phyloP scores from a whole-genome alignment of 495 filamentous ascomycete species.

The Aspergillus taichungensis region DNA sequence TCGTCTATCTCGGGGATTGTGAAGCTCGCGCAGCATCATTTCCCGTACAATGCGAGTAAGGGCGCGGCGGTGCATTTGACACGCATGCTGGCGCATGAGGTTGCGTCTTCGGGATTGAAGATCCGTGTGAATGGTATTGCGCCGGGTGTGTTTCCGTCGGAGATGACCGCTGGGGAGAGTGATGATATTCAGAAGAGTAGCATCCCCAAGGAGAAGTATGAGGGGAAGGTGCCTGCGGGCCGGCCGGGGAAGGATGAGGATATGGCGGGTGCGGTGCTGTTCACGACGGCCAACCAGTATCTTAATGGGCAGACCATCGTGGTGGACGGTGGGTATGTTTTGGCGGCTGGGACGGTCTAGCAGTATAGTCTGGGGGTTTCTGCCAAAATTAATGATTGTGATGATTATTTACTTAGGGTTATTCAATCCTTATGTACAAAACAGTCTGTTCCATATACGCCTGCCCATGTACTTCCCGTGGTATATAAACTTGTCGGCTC shows the following conservation, averaged over 20 bases:
- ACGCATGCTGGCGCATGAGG: slow-evolving; percentile 45
- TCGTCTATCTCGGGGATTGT: slow-evolving; percentile 46
- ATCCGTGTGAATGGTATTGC: slow-evolving; percentile 48
- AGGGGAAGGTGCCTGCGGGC: slow-evolving; percentile 46
- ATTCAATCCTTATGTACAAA: too few species aligned
- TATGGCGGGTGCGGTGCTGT: slow-evolving; percentile 62
- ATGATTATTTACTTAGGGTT: neutral
- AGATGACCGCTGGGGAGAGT: slow-evolving; percentile 47
- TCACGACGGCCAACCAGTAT: slow-evolving; percentile 58
- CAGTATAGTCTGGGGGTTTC: neutral
- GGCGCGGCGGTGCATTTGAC: slow-evolving; percentile 45
- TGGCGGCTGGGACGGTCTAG: slow-evolving; percentile 24
- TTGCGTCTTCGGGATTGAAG: slow-evolving; percentile 30
- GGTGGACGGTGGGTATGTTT: slow-evolving; percentile 56
- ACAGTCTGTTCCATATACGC: too few species aligned
- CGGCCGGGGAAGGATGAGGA: slow-evolving; percentile 64
- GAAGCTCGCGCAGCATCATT: slow-evolving; percentile 42
- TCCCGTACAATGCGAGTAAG: slow-evolving; percentile 45
- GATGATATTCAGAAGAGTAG: slow-evolving; percentile 55
- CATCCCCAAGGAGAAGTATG: slow-evolving; percentile 52
- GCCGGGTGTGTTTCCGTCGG: slow-evolving; percentile 45
- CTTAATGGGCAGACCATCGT: slow-evolving; percentile 60
- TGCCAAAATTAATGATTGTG: neutral
- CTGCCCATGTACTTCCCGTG: too few species aligned
- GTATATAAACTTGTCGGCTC: too few species aligned